These are phyloP conservation scores for Leishmania aethiopica DNA, from an alignment of 208 protist species.

Conservation along the genomic window DNA sequence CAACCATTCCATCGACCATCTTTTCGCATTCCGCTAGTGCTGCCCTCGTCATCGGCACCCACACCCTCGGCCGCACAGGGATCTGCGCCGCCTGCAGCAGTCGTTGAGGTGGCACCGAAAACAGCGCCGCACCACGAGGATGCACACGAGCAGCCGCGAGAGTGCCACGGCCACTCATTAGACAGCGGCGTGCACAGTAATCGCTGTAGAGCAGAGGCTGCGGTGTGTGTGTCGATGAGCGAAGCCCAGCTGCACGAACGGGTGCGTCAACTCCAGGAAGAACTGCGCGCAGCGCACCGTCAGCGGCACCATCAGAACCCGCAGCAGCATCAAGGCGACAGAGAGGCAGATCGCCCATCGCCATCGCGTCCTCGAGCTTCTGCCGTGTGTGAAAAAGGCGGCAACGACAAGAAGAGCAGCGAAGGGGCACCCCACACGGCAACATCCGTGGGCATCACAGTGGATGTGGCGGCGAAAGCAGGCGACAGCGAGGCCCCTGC, in stretches of 20 bases:
- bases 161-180: neutral
- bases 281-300: neutral
- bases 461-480: neutral
- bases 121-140: neutral
- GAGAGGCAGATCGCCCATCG: no score
- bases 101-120: neutral
- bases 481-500: neutral
- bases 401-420: neutral
- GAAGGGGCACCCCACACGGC: neutral
- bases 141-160: neutral
- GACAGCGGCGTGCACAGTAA: neutral
- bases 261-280: constrained; percentile 1
- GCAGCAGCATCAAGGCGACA: no score
- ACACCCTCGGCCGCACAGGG: neutral
- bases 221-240: neutral
- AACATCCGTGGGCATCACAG: neutral
- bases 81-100: neutral
- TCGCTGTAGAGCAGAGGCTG: neutral
- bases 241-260: constrained; percentile 1
- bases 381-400: no score
- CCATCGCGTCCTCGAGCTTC: no score
- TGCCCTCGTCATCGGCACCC: neutral
- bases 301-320: no score
- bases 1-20: neutral
- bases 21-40: constrained; percentile 4